A percentile compares a stretch with the other conserved stretches of the same genome.
Evolutionary conservation across 371 early-diverging fungal species (phyloP).

Genomic region (Mucor racemosus): DNA sequence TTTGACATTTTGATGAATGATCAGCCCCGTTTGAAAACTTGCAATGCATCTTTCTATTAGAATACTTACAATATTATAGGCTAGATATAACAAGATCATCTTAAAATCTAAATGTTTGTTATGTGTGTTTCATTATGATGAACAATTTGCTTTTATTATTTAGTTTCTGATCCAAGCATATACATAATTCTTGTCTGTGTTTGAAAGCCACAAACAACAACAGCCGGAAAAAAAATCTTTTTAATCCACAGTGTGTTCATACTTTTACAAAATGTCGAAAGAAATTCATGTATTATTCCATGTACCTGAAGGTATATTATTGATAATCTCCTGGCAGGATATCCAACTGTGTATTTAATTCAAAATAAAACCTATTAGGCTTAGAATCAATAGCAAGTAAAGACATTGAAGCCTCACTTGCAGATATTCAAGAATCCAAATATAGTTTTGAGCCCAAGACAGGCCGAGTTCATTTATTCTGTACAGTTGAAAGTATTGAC

Average conservation of each 20-base stretch:
- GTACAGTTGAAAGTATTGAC: neutral
- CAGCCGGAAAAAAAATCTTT: neutral
- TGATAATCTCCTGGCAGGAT: neutral
- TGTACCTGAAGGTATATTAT: slow-evolving; percentile 35
- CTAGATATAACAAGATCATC: neutral
- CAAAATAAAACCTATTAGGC: slow-evolving; percentile 19
- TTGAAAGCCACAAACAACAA: neutral
- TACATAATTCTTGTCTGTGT: neutral
- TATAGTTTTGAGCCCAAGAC: slow-evolving; percentile 29
- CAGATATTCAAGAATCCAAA: neutral
- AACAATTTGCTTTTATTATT: neutral
- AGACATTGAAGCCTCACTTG: slow-evolving; percentile 29
- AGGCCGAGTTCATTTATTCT: slow-evolving; percentile 35
- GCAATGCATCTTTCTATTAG: neutral
- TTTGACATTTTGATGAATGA: slow-evolving; percentile 1
- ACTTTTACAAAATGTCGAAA: neutral
- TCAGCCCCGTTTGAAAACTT: neutral
- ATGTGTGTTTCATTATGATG: neutral
- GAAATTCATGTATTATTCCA: slow-evolving; percentile 31
- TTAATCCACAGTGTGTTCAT: neutral
- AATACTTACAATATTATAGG: neutral
- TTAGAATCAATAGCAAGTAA: slow-evolving; percentile 32
- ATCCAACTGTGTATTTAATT: neutral
- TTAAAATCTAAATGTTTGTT: neutral
- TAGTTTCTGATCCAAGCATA: neutral